Conservation (phyloP, 1,284 basidiomycete genomes). For the Austroboletus niveus region DNA sequence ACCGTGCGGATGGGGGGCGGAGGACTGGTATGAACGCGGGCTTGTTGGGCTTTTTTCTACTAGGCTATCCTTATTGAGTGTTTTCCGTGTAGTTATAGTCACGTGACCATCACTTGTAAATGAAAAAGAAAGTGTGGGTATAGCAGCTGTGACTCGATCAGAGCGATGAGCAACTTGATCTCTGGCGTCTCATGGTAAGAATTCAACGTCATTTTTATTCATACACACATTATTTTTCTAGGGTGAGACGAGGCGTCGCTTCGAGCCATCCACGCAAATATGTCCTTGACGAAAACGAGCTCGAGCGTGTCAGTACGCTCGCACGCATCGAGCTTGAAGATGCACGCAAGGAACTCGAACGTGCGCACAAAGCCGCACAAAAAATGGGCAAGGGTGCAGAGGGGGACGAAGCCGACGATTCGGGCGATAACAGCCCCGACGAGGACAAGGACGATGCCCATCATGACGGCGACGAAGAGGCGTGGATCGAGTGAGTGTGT, state of each 20-base stretch:
- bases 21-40: slow-evolving; percentile 52
- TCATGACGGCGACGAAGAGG: slow-evolving; percentile 38
- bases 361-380: slow-evolving; percentile 75
- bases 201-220: background rate
- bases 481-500: slow-evolving; percentile 82
- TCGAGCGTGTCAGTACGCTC: slow-evolving; percentile 87
- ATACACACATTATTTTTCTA: slow-evolving; percentile 26
- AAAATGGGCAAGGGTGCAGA: slow-evolving; percentile 64
- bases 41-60: background rate
- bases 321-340: slow-evolving; percentile 88
- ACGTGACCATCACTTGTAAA: slow-evolving; percentile 17
- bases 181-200: slow-evolving; percentile 53
- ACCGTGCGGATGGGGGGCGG: slow-evolving; percentile 75
- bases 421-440: slow-evolving; percentile 38
- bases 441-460: slow-evolving; percentile 44
- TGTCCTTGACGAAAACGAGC: slow-evolving; percentile 86
- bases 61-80: slow-evolving; percentile 20
- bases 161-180: slow-evolving; percentile 67
- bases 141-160: background rate
- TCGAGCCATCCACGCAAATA: slow-evolving; percentile 83
- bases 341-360: slow-evolving; percentile 81
- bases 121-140: slow-evolving; percentile 7
- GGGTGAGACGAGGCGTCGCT: slow-evolving; percentile 86
- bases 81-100: slow-evolving; percentile 4
- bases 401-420: slow-evolving; percentile 61